Evolutionary conservation across 73 alveolate genomes (phyloP), one percentile per base, ranked within the genome.

Genomic region (Paramecium biaurelia): DNA sequence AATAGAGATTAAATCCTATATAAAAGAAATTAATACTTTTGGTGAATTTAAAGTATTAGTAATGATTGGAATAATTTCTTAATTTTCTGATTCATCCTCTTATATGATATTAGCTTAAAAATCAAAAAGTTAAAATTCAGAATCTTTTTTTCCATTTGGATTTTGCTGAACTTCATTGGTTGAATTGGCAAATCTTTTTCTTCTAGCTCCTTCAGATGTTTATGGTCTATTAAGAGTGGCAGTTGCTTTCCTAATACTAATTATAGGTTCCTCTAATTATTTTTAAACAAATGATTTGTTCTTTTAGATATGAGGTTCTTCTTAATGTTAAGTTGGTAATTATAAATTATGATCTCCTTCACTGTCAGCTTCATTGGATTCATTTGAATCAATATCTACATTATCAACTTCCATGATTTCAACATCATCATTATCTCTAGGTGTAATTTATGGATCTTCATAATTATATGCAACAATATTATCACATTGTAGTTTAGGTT

Each of bases 131-230:
- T 42, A 20, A 18, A 20, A 23, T 43, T 79, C 76, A 6, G 90
- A 42, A 11, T 79, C 90, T 24, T 67, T 67, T 32, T 67, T 67
- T 37, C 35, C 37, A 12, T 26, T 35, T 9, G n/a, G 20, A 35
- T 28, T 28, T n/a, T 74, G 20, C 23, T 32, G 12, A 74, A 18
- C 24, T 30, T 74, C 63, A 30, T 35, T 32, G 3, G 42, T 28
- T 18, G 90, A 79, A 47, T 79, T 79, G 21, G 30, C 45, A 47
- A 79, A 79, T 24, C 74, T 79, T 41, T 47, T 79, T 45, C 90
- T 79, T 79, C 90, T 79, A 0, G 56, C 90, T 79, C 90, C 90
- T 42, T 79, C 90, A 15, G 90, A 79, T 43, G 90, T 79, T 47
- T 43, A 43, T 14, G 90, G 90, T 41, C 90, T 79, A 12, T 79